These are phyloP conservation scores for Glycine soja DNA, from an alignment of 306 rosid genomes.

Conservation along the genomic window DNA sequence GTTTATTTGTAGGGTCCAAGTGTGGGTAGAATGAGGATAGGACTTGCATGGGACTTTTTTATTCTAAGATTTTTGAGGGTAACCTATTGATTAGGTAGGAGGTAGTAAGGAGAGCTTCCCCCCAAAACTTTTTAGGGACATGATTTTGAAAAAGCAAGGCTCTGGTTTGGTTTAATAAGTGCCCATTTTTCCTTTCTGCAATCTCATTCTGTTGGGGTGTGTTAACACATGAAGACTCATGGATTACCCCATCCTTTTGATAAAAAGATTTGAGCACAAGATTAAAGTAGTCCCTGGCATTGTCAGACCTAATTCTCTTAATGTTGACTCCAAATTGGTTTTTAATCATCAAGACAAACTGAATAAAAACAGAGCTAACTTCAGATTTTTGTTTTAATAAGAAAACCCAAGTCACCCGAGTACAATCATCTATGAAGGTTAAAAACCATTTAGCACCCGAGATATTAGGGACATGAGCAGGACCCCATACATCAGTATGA, in stretches of 20 bases:
- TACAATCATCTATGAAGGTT: not conserved
- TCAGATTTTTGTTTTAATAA: not conserved
- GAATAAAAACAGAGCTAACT: not conserved
- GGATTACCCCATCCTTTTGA: not conserved
- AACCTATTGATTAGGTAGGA: not conserved
- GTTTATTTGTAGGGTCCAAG: not conserved
- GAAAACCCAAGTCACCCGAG: not conserved
- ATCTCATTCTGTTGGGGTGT: not conserved
- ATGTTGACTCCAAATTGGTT: not conserved
- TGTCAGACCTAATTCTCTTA: not conserved
- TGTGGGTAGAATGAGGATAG: not conserved
- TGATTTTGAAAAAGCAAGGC: not conserved
- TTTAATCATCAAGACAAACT: not conserved
- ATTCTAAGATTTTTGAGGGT: not conserved
- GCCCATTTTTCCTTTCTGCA: not conserved
- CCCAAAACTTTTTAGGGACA: not conserved
- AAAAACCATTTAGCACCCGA: not conserved
- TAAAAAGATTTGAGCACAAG: not conserved
- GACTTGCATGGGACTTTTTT: not conserved
- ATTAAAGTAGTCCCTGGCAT: not conserved
- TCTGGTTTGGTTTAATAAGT: not conserved
- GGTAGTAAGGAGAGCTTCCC: not conserved
- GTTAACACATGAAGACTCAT: not conserved
- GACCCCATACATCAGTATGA: not conserved
- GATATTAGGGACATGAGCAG: not conserved